Base-by-base conservation (phyloP, 257 asterid genomes). In the Solanum bulbocastanum region DNA sequence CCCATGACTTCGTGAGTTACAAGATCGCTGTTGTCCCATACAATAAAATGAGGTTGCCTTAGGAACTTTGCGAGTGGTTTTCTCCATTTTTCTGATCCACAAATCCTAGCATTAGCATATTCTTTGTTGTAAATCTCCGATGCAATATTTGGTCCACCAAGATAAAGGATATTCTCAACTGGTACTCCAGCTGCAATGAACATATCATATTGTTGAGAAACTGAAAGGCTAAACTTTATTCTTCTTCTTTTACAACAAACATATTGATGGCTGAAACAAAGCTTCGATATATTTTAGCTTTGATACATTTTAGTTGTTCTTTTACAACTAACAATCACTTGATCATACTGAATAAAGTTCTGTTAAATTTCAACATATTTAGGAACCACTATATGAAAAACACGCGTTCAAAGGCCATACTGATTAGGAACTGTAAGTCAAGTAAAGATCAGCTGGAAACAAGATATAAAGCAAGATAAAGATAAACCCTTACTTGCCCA, bases 1-100 rank as follows among this genome's bases (percentile, higher is more conserved):
- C 99, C 99, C 99, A 96, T 96, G 73, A 96, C 98, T 92, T 96
- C 98, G 62, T 96, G 98, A 1, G 98, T 96, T 62, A 95, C 93
- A 12, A 96, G 98, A 87, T 96, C 98, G 71, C 98, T 92, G 30
- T 96, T 96, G 86, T 96, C 99, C 98, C 98, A 96, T 5, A 96
- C 99, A 27, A 94, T 95, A 85, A 96, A 96, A 84, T 96, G 94
- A 58, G 99, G 95, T 73, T 95, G 99, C 82, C 98, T 90, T 52
- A 96, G 89, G 92, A 96, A 96, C 92, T 90, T 95, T 73, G 99
- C 96, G 11, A 96, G 95, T 22, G 94, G 91, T 71, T 91, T 65
- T 90, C 98, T 93, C 98, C 98, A 96, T 90, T 94, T 96, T 1
- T 92, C 94, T 3, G 97, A 93, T 4, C 98, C 99, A 87, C 99